These are phyloP conservation scores for Tylopilus balloui DNA, from an alignment of 768 basidiomycete genomes.

Conservation along the genomic window DNA sequence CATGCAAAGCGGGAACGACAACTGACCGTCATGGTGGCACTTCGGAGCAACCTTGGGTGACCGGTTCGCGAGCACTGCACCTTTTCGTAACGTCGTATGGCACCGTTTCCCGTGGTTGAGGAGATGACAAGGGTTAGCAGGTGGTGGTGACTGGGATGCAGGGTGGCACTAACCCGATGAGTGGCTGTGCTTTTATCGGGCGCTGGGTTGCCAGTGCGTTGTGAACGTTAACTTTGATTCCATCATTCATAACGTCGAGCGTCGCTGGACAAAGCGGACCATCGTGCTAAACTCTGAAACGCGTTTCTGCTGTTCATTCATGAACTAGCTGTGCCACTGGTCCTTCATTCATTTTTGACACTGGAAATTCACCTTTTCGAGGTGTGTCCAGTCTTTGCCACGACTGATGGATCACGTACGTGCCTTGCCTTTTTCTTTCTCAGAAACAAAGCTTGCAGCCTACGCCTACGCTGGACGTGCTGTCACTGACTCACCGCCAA, in stretches of 20 bases:
- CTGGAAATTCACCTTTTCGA: background rate
- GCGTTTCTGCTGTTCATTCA: background rate
- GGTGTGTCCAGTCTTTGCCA: background rate
- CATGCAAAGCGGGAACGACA: background rate
- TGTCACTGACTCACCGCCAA: conserved; percentile 9
- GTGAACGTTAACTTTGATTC: too few species aligned
- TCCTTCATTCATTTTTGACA: background rate
- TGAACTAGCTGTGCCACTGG: background rate
- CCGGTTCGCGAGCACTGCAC: too few species aligned
- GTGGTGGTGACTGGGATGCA: background rate
- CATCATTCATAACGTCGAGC: too few species aligned
- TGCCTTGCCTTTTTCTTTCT: conserved; percentile 2
- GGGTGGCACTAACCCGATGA: background rate
- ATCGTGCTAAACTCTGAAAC: conserved; percentile 1
- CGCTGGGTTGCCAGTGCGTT: too few species aligned
- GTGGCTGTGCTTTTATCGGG: background rate
- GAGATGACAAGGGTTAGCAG: background rate
- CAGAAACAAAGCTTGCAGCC: background rate
- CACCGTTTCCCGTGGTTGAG: conserved; percentile 6
- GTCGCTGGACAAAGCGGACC: background rate
- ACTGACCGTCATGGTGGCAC: conserved; percentile 27
- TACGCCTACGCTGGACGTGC: conserved; percentile 5
- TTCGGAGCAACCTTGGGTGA: background rate
- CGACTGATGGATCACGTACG: conserved; percentile 1
- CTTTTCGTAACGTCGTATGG: conserved; percentile 2